Evolutionary conservation across 352 stramenopile species (phyloP).

Genomic region (Pythium biforme): DNA sequence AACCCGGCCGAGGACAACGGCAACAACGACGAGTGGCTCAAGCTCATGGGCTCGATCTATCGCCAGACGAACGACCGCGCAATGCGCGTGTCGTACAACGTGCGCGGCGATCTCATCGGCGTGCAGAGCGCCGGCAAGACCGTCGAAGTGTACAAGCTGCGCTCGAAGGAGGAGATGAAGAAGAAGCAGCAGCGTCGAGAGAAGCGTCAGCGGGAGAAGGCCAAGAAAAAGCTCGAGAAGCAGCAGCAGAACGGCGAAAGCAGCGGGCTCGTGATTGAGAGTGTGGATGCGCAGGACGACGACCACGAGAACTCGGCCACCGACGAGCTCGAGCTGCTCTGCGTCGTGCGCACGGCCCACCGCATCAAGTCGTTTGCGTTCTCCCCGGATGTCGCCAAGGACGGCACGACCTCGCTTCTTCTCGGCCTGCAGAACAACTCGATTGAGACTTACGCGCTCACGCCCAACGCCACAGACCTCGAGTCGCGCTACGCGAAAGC

Average conservation of each 20-base stretch:
- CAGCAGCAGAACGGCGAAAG: constrained; percentile 24
- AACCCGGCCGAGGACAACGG: constrained; percentile 11
- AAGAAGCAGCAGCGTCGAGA: constrained; percentile 91
- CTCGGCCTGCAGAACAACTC: constrained; percentile 91
- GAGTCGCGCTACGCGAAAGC: constrained; percentile 67
- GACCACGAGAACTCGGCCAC: constrained; percentile 63
- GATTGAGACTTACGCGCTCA: constrained; percentile 87
- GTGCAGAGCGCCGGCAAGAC: constrained; percentile 84
- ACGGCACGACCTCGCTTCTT: constrained; percentile 80
- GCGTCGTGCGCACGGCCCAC: constrained; percentile 80
- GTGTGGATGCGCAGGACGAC: constrained; percentile 39
- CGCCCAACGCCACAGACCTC: constrained; percentile 50
- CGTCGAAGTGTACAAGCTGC: constrained; percentile 91
- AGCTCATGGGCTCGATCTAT: constrained; percentile 69
- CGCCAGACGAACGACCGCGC: constrained; percentile 76
- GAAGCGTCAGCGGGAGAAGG: constrained; percentile 88
- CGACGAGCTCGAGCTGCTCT: constrained; percentile 85
- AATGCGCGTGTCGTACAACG: constrained; percentile 59
- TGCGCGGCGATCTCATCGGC: constrained; percentile 59
- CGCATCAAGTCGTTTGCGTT: constrained; percentile 89
- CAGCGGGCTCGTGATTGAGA: constrained; percentile 23
- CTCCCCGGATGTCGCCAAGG: constrained; percentile 76
- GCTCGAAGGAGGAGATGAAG: constrained; percentile 81
- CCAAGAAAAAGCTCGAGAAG: constrained; percentile 66
- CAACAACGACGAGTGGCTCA: constrained; percentile 43